Conservation (phyloP, 495 filamentous ascomycete genomes). For the Melanomma pulvis-pyrius region DNA sequence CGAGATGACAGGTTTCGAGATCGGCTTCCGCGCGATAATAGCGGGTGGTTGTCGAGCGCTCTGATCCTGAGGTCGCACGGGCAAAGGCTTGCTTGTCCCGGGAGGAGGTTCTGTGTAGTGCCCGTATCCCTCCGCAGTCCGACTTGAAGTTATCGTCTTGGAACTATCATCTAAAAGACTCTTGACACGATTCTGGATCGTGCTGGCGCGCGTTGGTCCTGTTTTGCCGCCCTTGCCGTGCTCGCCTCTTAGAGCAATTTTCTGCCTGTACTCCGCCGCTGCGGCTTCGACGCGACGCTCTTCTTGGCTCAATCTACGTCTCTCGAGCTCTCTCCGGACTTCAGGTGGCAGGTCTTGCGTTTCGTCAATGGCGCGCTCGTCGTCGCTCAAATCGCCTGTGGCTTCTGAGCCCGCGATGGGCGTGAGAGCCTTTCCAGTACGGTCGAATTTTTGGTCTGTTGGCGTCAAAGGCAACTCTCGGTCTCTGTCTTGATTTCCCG, state of each 20-base stretch:
- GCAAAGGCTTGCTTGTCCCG: constrained; percentile 31
- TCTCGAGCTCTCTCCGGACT: constrained; percentile 87
- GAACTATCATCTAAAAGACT: constrained; percentile 79
- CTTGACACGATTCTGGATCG: constrained; percentile 89
- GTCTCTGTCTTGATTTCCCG: constrained; percentile 44
- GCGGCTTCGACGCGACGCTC: constrained; percentile 90
- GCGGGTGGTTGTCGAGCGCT: constrained; percentile 2
- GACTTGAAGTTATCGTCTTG: constrained; percentile 59
- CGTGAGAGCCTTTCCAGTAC: constrained; percentile 51
- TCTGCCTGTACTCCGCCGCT: constrained; percentile 84
- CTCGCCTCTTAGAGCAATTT: constrained; percentile 65
- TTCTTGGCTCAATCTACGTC: constrained; percentile 79
- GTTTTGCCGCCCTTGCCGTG: constrained; percentile 46
- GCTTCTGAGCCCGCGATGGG: constrained; percentile 78
- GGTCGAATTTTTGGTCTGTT: constrained; percentile 32
- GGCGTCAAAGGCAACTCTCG: constrained; percentile 30
- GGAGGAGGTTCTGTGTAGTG: constrained; percentile 64
- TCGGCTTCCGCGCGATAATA: constrained; percentile 15
- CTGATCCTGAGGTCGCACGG: constrained; percentile 18
- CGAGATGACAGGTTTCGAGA: background rate
- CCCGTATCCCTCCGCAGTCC: constrained; percentile 88
- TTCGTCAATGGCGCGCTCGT: constrained; percentile 62
- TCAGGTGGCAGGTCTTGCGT: constrained; percentile 80
- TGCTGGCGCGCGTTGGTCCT: constrained; percentile 59
- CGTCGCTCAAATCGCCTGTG: constrained; percentile 69